These are phyloP conservation scores for Lasiodiplodia gonubiensis DNA, from an alignment of 2,329 filamentous ascomycete genomes.

Conservation along the genomic window DNA sequence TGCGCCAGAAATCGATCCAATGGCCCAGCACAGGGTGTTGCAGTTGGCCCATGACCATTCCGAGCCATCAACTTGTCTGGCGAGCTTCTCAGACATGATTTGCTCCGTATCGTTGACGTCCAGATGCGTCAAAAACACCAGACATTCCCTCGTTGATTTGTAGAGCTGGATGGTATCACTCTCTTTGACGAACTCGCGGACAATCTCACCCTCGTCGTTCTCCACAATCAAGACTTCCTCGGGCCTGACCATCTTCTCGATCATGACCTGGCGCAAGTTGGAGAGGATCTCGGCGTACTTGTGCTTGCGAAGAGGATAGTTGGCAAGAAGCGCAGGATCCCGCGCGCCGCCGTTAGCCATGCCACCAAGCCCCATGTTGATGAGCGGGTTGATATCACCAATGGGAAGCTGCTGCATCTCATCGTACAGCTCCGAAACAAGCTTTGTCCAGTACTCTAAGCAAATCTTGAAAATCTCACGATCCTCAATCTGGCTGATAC, in stretches of 20 bases:
- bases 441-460: conserved; percentile 98
- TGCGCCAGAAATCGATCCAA: conserved; percentile 95
- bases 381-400: conserved; percentile 87
- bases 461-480: conserved; percentile 99
- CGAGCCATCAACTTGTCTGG: conserved; percentile 88
- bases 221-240: conserved; percentile 99
- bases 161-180: conserved; percentile 98
- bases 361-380: conserved; percentile 73
- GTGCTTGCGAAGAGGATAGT: conserved; percentile 94
- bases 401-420: conserved; percentile 98
- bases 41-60: conserved; percentile 99
- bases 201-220: conserved; percentile 98
- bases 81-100: conserved; percentile 99
- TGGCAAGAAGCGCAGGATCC: conserved; percentile 81
- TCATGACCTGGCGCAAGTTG: conserved; percentile 96
- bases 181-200: conserved; percentile 98
- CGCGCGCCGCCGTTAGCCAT: conserved; percentile 80
- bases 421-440: conserved; percentile 97
- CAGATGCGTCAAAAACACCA: conserved; percentile 96
- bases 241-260: conserved; percentile 98
- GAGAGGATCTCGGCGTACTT: conserved; percentile 95
- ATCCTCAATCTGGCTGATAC: conserved; percentile 98
- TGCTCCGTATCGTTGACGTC: conserved; percentile 97
- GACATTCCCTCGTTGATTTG: conserved; percentile 96
- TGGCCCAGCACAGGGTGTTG: conserved; percentile 99